Base-by-base conservation (phyloP, 441 rosid species). In the Gossypium schwendimanii region DNA sequence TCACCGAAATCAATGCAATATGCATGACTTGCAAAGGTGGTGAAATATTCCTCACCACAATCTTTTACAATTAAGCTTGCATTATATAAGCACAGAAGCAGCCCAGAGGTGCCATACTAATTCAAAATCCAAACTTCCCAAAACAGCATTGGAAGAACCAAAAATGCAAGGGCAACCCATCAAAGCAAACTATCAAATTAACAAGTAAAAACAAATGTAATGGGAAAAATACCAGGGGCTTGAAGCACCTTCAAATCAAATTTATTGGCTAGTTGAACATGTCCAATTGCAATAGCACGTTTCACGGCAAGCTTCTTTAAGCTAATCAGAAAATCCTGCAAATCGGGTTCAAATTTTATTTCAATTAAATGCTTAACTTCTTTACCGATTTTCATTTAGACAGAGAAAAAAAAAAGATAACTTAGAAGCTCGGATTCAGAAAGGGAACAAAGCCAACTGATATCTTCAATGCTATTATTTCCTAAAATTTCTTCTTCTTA, bases 201-300 rank as follows among this genome's bases (percentile, higher is more conserved):
- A 31, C 45, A 53, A 7, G 12, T 15, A 68, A 20, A 28, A 49
- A 11, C 2, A 11, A 4, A 70, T n/a, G 64, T 15, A 60, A 52
- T 4, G 55, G 61, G n/a, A 33, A 17, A 55, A 52, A 11, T 61
- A 72, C 75, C 75, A 26, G 63, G 50, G 28, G 75, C 69, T 49
- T 68, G 69, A 60, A 72, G 69, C 69, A 72, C 50, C 69, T 47
- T 72, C 57, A 72, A 18, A 72, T 72, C 75, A 49, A 72, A 61
- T 17, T 72, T 61, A 14, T 72, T 24, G 17, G 69, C 61, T 28
- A 61, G 57, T 10, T 60, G 47, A 3, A 23, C 58, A 49, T 72
- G 75, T 57, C 68, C 75, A 72, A 72, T 47, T 45, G 12, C 69
- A 24, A 26, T 72, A 11, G 68, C 60, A 15, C 75, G 75, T 49